Base-by-base conservation (phyloP, 2,329 filamentous ascomycete species). In the Aspergillus latus region DNA sequence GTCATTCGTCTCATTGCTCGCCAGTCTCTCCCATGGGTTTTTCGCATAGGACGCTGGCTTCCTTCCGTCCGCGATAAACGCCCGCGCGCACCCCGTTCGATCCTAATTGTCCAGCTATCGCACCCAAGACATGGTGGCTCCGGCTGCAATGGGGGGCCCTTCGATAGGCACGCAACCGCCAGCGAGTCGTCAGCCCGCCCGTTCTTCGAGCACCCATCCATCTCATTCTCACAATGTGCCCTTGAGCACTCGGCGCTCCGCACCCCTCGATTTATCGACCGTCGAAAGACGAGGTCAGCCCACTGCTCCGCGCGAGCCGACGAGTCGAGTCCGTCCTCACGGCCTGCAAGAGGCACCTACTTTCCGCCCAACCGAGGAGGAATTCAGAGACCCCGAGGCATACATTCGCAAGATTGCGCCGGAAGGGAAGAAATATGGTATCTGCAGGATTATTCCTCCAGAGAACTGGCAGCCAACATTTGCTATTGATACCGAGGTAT, bases 371-470 rank as follows among this genome's bases (percentile, higher is more conserved):
- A 96, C 90, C 0, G 87, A 91, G 64, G 92, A 97, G 65, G 92
- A 99, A 74, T 99, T 94, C 81, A 90, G 88, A 68, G 92, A 99
- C 67, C 94, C 94, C 0, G 87, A 96, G 69, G 89, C 89, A 66
- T 99, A 97, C 69, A 92, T 99, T 66, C 87, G 87, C 71, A 97
- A 93, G 74, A 97, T 99, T 64, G 82, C 87, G 1, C 87, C 90
- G 1, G 92, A 97, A 71, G 94, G 90, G 26, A 84, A 82, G 63
- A 86, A 92, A 66, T 97, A 89, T 74, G 94, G 94, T 49, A 89
- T 99, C 52, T 92, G 92, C 82, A 96, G 97, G 75, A 90, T 99
- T 60, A 89, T 99, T 55, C 94, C 94, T 4, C 94, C 94, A 0
- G 90, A 94, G 61, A 86, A 83, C 34, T 99, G 94, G 94, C 93